Evolutionary conservation across 495 filamentous ascomycete species (phyloP).

Genomic region (Penicillium dipodomyicola): DNA sequence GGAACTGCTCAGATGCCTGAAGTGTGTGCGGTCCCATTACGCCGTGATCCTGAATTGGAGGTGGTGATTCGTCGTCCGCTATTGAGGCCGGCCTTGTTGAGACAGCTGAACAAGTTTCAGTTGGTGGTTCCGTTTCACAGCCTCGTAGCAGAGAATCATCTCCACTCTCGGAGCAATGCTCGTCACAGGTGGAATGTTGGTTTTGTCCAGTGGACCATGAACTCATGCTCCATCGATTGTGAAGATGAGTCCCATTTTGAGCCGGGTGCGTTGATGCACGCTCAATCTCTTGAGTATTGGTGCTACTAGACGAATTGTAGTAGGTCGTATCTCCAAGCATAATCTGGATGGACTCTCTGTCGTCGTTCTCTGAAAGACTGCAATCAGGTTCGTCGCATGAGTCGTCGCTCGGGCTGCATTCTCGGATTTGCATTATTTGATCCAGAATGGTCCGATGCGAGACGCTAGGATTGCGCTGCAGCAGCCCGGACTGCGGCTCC

Average conservation of each 20-base stretch:
- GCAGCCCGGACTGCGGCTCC: conserved; percentile 64
- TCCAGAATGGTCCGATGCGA: conserved; percentile 48
- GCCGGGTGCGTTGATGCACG: conserved; percentile 22
- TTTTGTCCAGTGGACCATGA: conserved; percentile 53
- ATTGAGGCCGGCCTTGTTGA: conserved; percentile 33
- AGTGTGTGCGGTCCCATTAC: conserved; percentile 22
- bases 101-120: conserved; percentile 36
- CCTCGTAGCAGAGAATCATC: conserved; percentile 26
- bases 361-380: conserved; percentile 52
- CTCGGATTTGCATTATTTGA: conserved; percentile 53
- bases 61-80: conserved; percentile 18
- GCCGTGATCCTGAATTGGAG: conserved; percentile 24
- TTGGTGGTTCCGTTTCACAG: conserved; percentile 28
- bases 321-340: conserved; percentile 52
- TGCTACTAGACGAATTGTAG: conserved; percentile 32
- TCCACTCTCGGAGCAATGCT: conserved; percentile 35
- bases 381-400: conserved; percentile 53
- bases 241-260: conserved; percentile 21
- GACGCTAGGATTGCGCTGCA: conserved; percentile 30
- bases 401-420: conserved; percentile 43
- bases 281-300: conserved; percentile 31
- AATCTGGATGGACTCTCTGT: conserved; percentile 60
- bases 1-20: conserved; percentile 4
- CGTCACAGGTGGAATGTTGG: conserved; percentile 39
- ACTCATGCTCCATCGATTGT: conserved; percentile 50